Conservation (phyloP, 306 rosid genomes). For the Vigna trinervia region DNA sequence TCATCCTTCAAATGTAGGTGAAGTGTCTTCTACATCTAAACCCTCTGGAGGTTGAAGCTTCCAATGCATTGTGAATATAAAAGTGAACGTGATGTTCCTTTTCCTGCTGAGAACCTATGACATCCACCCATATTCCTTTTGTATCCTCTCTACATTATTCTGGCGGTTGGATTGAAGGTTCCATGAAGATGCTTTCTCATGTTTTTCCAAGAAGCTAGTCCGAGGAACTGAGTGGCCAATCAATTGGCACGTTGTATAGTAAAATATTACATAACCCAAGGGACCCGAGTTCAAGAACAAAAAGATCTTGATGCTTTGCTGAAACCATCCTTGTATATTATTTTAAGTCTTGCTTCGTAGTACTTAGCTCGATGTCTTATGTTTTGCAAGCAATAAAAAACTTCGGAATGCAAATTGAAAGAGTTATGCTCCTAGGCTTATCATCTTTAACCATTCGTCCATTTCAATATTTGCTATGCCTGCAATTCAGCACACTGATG, state of each 20-base stretch:
- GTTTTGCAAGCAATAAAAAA: conserved; percentile 44
- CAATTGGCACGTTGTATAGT: conserved; percentile 71
- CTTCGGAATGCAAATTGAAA: conserved; percentile 10
- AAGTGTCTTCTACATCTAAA: conserved; percentile 58
- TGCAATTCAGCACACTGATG: neutral
- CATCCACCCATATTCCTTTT: conserved; percentile 46
- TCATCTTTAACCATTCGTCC: neutral
- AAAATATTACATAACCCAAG: conserved; percentile 44
- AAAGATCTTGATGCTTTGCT: conserved; percentile 32
- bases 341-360: conserved; percentile 42
- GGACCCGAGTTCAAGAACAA: conserved; percentile 36
- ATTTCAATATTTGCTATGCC: neutral
- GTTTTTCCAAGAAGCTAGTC: conserved; percentile 42
- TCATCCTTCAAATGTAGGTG: conserved; percentile 53
- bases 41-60: conserved; percentile 57
- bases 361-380: conserved; percentile 39
- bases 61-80: conserved; percentile 37
- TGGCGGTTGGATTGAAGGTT: conserved; percentile 65
- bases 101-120: conserved; percentile 54
- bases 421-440: neutral
- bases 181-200: conserved; percentile 45
- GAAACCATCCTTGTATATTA: conserved; percentile 57
- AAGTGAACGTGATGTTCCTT: conserved; percentile 37
- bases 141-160: conserved; percentile 37
- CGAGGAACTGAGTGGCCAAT: conserved; percentile 42